These are phyloP conservation scores for Boletus sp. DNA, from an alignment of 768 basidiomycete genomes.

Conservation along the genomic window DNA sequence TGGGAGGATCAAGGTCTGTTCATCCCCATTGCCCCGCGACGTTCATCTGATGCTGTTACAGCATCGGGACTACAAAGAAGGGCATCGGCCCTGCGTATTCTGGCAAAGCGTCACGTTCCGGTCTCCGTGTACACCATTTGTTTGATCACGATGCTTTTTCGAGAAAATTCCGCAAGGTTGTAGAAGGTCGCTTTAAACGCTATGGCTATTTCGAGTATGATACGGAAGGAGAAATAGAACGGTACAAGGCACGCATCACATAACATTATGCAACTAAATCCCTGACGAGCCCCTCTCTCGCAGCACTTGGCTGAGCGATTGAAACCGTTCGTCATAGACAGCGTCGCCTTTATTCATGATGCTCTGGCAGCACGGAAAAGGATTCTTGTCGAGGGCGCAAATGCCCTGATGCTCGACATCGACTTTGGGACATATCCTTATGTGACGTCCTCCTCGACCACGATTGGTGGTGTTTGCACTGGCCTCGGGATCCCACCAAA, in stretches of 20 bases:
- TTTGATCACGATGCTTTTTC: constrained; percentile 87
- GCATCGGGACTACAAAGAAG: constrained; percentile 97
- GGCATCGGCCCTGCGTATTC: constrained; percentile 99
- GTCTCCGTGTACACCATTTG: constrained; percentile 93
- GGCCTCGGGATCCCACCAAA: constrained; percentile 96
- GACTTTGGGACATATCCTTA: constrained; percentile 98
- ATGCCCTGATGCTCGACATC: constrained; percentile 97
- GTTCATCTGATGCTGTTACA: constrained; percentile 27
- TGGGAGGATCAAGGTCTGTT: constrained; percentile 78
- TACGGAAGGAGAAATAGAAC: constrained; percentile 91
- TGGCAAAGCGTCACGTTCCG: constrained; percentile 94
- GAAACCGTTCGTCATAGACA: constrained; percentile 87
- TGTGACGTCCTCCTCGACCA: constrained; percentile 93
- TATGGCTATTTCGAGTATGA: constrained; percentile 99
- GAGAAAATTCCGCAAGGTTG: constrained; percentile 88
- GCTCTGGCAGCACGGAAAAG: constrained; percentile 74
- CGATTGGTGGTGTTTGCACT: constrained; percentile 94
- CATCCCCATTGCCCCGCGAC: background rate
- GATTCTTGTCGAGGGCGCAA: constrained; percentile 94
- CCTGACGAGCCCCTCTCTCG: background rate
- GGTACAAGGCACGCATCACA: constrained; percentile 72
- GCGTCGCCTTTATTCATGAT: constrained; percentile 79
- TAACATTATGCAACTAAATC: background rate
- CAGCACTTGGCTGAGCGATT: constrained; percentile 83
- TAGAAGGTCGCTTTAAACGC: constrained; percentile 96